Evolutionary conservation across 2,329 filamentous ascomycete species (phyloP).

Genomic region (Pseudogymnoascus sp.): DNA sequence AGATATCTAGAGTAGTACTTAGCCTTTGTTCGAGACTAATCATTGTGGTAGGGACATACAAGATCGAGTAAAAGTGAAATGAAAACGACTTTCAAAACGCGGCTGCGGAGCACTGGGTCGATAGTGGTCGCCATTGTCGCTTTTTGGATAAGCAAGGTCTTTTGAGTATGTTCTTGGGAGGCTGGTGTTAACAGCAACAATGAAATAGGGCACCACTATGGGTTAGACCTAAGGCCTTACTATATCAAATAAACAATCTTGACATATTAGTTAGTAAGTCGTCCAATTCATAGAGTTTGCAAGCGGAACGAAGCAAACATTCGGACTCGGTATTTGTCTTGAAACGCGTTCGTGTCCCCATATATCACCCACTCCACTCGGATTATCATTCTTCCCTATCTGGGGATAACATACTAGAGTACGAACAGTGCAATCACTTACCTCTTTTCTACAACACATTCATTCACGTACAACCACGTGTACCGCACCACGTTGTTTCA

Average conservation of each 20-base stretch:
- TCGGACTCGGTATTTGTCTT: neutral
- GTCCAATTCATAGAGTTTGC: neutral
- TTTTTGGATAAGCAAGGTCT: neutral
- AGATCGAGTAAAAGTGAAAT: slow-evolving; percentile 83
- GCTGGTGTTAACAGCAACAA: neutral
- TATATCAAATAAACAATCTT: slow-evolving; percentile 1
- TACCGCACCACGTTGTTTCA: neutral
- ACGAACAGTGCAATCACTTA: neutral
- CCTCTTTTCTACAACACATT: neutral
- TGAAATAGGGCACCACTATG: neutral
- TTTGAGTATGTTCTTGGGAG: neutral
- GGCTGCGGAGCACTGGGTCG: slow-evolving; percentile 57
- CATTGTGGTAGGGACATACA: slow-evolving; percentile 43
- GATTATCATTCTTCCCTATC: slow-evolving; percentile 4
- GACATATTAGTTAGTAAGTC: neutral
- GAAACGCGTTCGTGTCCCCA: slow-evolving; percentile 3
- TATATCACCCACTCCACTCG: neutral
- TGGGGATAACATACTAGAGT: neutral
- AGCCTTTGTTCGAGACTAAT: slow-evolving; percentile 11
- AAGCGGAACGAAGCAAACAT: neutral
- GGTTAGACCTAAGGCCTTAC: neutral
- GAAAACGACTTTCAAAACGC: slow-evolving; percentile 79
- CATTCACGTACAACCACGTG: neutral
- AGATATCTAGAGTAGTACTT: slow-evolving; percentile 60
- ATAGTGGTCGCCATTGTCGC: slow-evolving; percentile 31